phyloP scores from a whole-genome alignment of 106 monocot genomes.

The Allium fistulosum region DNA sequence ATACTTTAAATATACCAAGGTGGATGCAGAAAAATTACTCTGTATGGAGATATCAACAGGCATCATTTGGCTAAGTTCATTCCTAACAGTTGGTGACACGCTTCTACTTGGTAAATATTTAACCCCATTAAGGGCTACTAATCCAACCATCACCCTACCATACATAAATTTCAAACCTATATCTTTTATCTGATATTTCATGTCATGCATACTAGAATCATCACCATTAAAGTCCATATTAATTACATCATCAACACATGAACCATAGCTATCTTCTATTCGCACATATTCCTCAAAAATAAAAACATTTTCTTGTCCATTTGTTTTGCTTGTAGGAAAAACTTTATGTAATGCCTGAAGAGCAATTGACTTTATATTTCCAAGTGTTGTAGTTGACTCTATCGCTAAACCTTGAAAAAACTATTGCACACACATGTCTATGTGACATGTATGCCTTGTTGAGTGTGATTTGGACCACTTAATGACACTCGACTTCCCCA shows the following conservation, averaged over 20 bases:
- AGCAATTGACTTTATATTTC: slow-evolving; percentile 65
- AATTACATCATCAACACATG: slow-evolving; percentile 10
- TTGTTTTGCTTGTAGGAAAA: slow-evolving; percentile 39
- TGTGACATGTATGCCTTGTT: too few relatives aligned
- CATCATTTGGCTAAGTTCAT: slow-evolving; percentile 26
- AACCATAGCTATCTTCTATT: slow-evolving; percentile 5
- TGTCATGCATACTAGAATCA: slow-evolving; percentile 19
- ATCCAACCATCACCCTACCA: slow-evolving; percentile 49
- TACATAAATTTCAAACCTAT: slow-evolving; percentile 51
- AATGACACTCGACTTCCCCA: too few relatives aligned
- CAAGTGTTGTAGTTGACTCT: slow-evolving; percentile 61
- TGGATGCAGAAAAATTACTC: too few relatives aligned
- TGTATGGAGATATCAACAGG: too few relatives aligned
- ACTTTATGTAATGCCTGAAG: slow-evolving; percentile 67
- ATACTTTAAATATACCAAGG: too few relatives aligned
- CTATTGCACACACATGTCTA: too few relatives aligned
- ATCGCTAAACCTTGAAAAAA: slow-evolving; percentile 82
- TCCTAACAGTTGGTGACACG: slow-evolving; percentile 12
- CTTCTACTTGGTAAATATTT: slow-evolving; percentile 53
- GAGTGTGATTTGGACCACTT: too few relatives aligned
- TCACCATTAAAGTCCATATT: too few relatives aligned
- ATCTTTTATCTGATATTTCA: slow-evolving; percentile 34
- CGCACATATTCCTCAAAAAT: slow-evolving; percentile 5
- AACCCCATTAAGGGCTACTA: slow-evolving; percentile 42
- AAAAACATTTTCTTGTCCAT: slow-evolving; percentile 18